Conservation (phyloP, 116 monocot species). For the Trichopus zeylanicus region DNA sequence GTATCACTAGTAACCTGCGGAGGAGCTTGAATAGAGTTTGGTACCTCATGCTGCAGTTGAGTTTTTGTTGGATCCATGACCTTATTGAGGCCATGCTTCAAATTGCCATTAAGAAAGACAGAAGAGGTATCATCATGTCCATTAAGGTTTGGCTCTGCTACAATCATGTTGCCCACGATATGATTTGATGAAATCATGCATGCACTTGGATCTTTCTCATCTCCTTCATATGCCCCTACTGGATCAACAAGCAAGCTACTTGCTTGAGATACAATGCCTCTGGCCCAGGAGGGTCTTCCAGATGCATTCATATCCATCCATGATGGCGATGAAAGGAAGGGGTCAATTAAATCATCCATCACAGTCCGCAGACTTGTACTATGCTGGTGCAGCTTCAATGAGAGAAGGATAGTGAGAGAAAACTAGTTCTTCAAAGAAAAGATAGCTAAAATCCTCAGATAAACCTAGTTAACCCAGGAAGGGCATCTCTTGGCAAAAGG, state of each 20-base stretch:
- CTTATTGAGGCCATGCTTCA: slow-evolving; percentile 19
- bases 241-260: slow-evolving; percentile 19
- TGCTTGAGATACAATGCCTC: slow-evolving; percentile 20
- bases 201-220: slow-evolving; percentile 16
- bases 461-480: neutral
- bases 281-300: slow-evolving; percentile 24
- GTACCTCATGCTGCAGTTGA: slow-evolving; percentile 16
- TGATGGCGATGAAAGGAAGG: slow-evolving; percentile 39
- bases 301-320: slow-evolving; percentile 32
- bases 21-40: slow-evolving; percentile 3
- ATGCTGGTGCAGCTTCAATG: neutral
- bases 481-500: neutral
- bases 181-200: slow-evolving; percentile 26
- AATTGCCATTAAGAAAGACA: slow-evolving; percentile 18
- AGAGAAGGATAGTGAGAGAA: no score
- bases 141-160: slow-evolving; percentile 19
- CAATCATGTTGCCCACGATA: slow-evolving; percentile 8
- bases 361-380: neutral
- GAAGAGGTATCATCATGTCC: slow-evolving; percentile 15
- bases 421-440: neutral
- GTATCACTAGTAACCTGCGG: slow-evolving; percentile 6
- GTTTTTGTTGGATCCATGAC: slow-evolving; percentile 13
- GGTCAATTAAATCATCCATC: slow-evolving; percentile 49
- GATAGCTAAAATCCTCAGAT: neutral
- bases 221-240: slow-evolving; percentile 14